A percentile compares a stretch with the other conserved stretches of the same genome.
Conservation (phyloP, 2,329 filamentous ascomycete genomes). For the Ophiostoma himal-ulmi region DNA sequence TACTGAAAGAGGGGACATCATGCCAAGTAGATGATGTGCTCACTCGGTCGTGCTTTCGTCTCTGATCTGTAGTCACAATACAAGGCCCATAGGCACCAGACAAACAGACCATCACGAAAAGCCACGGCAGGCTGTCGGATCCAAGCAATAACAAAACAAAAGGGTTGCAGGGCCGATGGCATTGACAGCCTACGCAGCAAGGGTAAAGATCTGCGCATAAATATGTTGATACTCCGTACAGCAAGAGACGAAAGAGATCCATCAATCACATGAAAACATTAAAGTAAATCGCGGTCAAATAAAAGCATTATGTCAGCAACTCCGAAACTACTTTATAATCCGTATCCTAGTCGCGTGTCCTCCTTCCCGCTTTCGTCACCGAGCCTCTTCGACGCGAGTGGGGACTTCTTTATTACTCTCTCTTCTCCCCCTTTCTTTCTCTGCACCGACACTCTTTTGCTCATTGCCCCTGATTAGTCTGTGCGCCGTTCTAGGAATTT, state of each 20-base stretch:
- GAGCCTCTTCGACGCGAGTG: neutral
- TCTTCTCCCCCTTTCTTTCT: constrained; percentile 5
- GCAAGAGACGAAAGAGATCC: neutral
- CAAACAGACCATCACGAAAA: neutral
- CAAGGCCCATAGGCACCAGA: neutral
- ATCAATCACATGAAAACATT: neutral
- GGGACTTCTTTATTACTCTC: neutral
- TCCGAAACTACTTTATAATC: neutral
- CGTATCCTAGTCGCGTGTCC: neutral
- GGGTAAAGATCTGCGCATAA: neutral
- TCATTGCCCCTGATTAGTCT: neutral
- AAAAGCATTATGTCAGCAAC: neutral
- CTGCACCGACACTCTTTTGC: neutral
- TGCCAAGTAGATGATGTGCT: neutral
- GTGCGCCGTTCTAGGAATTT: neutral
- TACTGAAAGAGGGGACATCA: neutral
- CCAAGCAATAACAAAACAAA: neutral
- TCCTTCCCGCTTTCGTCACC: constrained; percentile 9
- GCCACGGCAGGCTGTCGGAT: neutral
- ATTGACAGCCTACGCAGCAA: neutral
- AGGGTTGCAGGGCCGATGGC: neutral
- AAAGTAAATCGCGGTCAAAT: neutral
- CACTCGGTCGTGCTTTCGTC: neutral
- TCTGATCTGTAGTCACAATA: neutral
- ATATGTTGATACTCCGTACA: neutral